These are phyloP conservation scores for Penicillium waksmanii DNA, from an alignment of 495 filamentous ascomycete genomes.

Conservation along the genomic window DNA sequence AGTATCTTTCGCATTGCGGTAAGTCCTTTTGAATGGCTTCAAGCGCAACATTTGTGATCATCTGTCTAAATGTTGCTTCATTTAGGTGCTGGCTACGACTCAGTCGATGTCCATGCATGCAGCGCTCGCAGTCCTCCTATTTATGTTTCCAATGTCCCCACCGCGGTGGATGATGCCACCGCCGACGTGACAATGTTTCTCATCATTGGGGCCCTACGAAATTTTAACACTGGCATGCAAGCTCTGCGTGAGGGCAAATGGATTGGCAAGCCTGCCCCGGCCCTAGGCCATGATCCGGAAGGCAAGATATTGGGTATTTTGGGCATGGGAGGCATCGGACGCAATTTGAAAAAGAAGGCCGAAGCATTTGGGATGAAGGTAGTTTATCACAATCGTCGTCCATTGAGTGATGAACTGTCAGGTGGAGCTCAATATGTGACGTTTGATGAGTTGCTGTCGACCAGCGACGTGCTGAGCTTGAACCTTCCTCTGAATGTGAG, in stretches of 20 bases:
- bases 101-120: conserved; percentile 73
- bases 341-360: conserved; percentile 58
- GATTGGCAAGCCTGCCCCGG: conserved; percentile 49
- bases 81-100: conserved; percentile 78
- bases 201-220: conserved; percentile 74
- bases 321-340: conserved; percentile 88
- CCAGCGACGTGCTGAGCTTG: conserved; percentile 75
- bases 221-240: conserved; percentile 66
- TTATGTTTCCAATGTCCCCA: conserved; percentile 79
- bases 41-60: neutral
- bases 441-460: conserved; percentile 67
- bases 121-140: conserved; percentile 59
- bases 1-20: conserved; percentile 61
- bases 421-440: conserved; percentile 67
- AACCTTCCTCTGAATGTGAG: conserved; percentile 76
- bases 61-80: neutral
- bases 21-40: conserved; percentile 2
- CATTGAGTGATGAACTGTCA: conserved; percentile 56
- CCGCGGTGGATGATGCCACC: conserved; percentile 78
- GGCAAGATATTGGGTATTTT: conserved; percentile 74
- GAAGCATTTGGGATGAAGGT: conserved; percentile 68
- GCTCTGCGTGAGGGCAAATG: conserved; percentile 64
- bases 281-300: conserved; percentile 63
- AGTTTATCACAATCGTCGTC: conserved; percentile 67
- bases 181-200: conserved; percentile 80